Conservation (phyloP, 2,329 filamentous ascomycete species). For the Lojkania enalia region DNA sequence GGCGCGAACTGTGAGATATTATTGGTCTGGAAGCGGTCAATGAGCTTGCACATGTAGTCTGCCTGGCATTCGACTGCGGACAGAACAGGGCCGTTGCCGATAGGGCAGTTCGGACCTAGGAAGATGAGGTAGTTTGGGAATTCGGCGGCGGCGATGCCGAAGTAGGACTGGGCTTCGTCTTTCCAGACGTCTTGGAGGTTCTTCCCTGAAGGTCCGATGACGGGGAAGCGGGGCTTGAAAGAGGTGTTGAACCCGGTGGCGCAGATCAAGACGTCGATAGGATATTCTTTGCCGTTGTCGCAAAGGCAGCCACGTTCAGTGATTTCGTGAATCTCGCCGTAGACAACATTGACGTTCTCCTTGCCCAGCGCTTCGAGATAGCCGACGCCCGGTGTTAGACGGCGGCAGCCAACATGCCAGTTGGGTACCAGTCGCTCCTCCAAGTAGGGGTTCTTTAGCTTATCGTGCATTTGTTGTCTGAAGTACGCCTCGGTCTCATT, state of each 20-base stretch:
- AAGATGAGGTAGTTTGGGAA: conserved; percentile 54
- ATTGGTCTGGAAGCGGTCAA: conserved; percentile 55
- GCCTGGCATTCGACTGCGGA: conserved; percentile 52
- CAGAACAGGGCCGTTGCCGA: conserved; percentile 49
- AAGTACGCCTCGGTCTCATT: conserved; percentile 48
- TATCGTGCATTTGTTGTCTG: conserved; percentile 53
- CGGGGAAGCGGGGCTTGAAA: conserved; percentile 52
- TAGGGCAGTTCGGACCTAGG: conserved; percentile 48
- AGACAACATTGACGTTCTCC: conserved; percentile 48
- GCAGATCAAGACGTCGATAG: conserved; percentile 43
- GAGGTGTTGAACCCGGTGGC: conserved; percentile 45
- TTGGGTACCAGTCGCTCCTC: conserved; percentile 40
- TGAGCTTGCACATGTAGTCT: conserved; percentile 56
- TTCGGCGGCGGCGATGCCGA: conserved; percentile 50
- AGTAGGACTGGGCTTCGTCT: conserved; percentile 47
- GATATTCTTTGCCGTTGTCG: conserved; percentile 39
- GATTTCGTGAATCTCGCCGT: conserved; percentile 41
- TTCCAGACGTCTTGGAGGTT: conserved; percentile 53
- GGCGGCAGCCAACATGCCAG: conserved; percentile 46
- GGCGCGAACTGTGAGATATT: conserved; percentile 51
- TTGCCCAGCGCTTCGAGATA: conserved; percentile 50
- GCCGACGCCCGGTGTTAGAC: conserved; percentile 50
- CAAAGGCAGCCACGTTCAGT: conserved; percentile 45
- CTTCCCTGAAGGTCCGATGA: conserved; percentile 44
- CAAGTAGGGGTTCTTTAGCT: conserved; percentile 32